These are phyloP conservation scores for Trametes meyenii DNA, from an alignment of 768 basidiomycete species.

Conservation along the genomic window DNA sequence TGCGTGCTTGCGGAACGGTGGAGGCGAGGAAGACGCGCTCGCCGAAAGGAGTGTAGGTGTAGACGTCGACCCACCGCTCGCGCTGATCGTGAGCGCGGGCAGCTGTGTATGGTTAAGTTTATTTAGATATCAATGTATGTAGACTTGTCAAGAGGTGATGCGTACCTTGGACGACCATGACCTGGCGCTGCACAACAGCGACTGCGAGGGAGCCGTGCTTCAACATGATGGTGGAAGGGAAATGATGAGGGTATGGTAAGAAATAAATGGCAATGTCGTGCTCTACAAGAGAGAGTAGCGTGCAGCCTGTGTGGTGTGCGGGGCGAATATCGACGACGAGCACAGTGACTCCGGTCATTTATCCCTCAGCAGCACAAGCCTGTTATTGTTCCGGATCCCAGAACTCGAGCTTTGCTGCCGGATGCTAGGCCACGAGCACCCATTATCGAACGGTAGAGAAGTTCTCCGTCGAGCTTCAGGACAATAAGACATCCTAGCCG, in stretches of 20 bases:
- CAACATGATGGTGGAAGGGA: conserved; percentile 18
- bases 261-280: not conserved
- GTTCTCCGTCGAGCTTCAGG: not conserved
- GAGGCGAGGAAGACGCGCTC: conserved; percentile 67
- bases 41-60: conserved; percentile 65
- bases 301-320: not conserved
- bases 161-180: conserved; percentile 70
- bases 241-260: not conserved
- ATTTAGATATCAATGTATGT: not conserved
- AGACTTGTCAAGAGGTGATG: not conserved
- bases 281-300: not conserved
- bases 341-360: not conserved
- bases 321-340: not conserved
- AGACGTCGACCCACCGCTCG: conserved; percentile 67
- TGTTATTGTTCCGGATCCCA: conserved; percentile 16
- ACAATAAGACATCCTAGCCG: conserved; percentile 7
- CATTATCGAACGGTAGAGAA: not conserved
- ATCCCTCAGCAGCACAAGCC: not conserved
- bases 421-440: not conserved
- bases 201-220: conserved; percentile 61
- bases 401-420: not conserved
- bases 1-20: conserved; percentile 62
- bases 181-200: conserved; percentile 67
- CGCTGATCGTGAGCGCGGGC: conserved; percentile 54
- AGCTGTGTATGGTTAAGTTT: conserved; percentile 39